Base-by-base conservation (phyloP, 225 moss, liverwort and hornwort genomes). In the Thuidium tamariscinum region DNA sequence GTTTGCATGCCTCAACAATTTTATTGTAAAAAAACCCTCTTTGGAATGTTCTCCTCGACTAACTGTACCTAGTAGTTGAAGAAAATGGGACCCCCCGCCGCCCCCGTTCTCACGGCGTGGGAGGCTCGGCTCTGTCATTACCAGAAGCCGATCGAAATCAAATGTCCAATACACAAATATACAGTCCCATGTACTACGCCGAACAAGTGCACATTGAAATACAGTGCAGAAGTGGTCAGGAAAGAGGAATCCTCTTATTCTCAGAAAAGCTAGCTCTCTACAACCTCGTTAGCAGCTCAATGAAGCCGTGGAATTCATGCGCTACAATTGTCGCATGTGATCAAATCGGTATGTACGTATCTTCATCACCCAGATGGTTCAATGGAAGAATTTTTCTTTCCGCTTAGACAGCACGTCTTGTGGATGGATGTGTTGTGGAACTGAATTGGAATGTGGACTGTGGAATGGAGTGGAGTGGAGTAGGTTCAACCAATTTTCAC, bases 401-500 rank as follows among this genome's bases (percentile, higher is more conserved):
- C 20, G 82, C 66, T 23, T 32, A 60, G 37, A 46, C 11, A 30
- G 62, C 5, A 27, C 27, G 13, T 76, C n/a, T n/a, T 72, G 32
- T 32, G 77, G 56, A 55, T 77, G 77, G 29, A 39, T 10, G 39
- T 41, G n/a, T 34, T 34, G 51, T 34, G 51, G 34, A 74, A 51
- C 34, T 21, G 22, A 51, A n/a, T 51, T 74, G 21, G 3, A n/a
- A 52, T 34, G 34, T 75, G 75, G 23, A 52, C 52, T 22, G 4
- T 74, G 52, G 14, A 74, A 8, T 13, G n/a, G 52, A n/a, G 34
- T 34, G 74, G 30, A 18, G n/a, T n/a, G 19, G 41, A 14, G 34
- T 25, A 9, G 41, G 19, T 57, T 91, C 66, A 91, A 8, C 93
- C 93, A 49, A 93, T 87, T 72, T 91, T 91, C 55, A 93, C 87